A percentile compares a stretch with the other conserved stretches of the same genome.
phyloP scores from a whole-genome alignment of 1,284 basidiomycete genomes.

The Ceratobasidium sp. region DNA sequence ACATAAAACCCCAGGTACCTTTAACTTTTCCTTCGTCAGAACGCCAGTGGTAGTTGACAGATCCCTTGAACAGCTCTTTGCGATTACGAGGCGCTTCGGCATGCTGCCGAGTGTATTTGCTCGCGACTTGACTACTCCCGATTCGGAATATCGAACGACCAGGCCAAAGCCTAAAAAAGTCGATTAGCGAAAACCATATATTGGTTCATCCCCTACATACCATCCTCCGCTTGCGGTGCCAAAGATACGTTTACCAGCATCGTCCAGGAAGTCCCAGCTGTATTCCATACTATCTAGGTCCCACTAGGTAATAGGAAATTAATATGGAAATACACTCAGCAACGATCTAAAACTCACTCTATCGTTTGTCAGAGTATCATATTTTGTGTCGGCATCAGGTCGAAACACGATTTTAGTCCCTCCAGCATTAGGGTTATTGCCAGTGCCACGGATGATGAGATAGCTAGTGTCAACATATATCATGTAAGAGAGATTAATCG shows the following conservation, averaged over 20 bases:
- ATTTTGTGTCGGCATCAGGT: conserved; percentile 43
- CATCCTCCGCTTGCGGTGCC: conserved; percentile 46
- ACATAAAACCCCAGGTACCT: background rate
- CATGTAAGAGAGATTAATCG: conserved; percentile 38
- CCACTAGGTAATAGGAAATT: conserved; percentile 6
- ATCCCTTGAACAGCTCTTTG: conserved; percentile 45
- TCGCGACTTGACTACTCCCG: conserved; percentile 41
- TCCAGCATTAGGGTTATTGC: conserved; percentile 32
- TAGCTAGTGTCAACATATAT: conserved; percentile 46
- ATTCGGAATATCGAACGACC: conserved; percentile 45
- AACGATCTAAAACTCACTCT: conserved; percentile 13
- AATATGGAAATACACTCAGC: background rate
- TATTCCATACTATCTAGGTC: conserved; percentile 35
- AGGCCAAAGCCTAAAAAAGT: conserved; percentile 42
- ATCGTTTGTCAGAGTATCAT: conserved; percentile 35
- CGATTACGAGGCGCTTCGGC: conserved; percentile 40
- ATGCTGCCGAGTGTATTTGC: conserved; percentile 34
- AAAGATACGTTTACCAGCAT: background rate
- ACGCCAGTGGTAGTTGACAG: conserved; percentile 46
- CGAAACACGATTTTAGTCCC: conserved; percentile 45
- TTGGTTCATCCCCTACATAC: background rate
- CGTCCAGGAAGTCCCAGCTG: conserved; percentile 35
- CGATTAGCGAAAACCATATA: background rate
- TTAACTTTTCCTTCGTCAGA: conserved; percentile 37
- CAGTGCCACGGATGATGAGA: conserved; percentile 46